Evolutionary conservation across 345 rosid species (phyloP), one percentile per base, ranked within the genome.

Genomic region (Populus alba): DNA sequence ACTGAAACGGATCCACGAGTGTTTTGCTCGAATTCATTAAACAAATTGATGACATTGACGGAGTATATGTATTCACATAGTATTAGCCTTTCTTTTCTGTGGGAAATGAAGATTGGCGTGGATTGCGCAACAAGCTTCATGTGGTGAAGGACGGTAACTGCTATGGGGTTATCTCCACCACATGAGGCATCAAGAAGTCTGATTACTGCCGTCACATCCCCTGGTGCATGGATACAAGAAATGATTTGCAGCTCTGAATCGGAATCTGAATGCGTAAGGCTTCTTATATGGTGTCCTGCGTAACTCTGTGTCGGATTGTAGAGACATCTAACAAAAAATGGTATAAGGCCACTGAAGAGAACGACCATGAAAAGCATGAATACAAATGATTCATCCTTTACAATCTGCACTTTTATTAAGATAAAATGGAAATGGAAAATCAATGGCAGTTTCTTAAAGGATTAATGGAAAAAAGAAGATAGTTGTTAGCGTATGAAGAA

Each of bases 201-300:
- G 70, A 78, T 76, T 4, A 59, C 76, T 8, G 87, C 72, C 16
- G 31, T n/a, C 39, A 87, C 84, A 73, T 89, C 72, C 27, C 81
- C 83, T 13, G 87, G 86, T 66, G 79, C 72, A 66, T 87, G 85
- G 67, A 89, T 70, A 75, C 91, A 89, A 8, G 85, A 75, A 23
- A 90, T 82, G 25, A 87, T 55, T 37, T 70, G 75, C 20, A 82
- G 62, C 45, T 75, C 86, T 3, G 76, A 49, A 8, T 76, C 16
- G 4, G 49, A 29, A 7, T 62, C 12, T 59, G 75, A 5, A 49
- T 76, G 62, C 12, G 61, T 18, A 3, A 80, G 47, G 66, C 51
- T 84, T 59, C 81, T 76, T 39, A 62, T 78, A 37, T 80, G 71
- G 77, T 80, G 77, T 25, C 84, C 87, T 12, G 71, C 75, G 39